Evolutionary conservation across 2,329 filamentous ascomycete species (phyloP).

Genomic region (Rhexocercosporidium sp.): DNA sequence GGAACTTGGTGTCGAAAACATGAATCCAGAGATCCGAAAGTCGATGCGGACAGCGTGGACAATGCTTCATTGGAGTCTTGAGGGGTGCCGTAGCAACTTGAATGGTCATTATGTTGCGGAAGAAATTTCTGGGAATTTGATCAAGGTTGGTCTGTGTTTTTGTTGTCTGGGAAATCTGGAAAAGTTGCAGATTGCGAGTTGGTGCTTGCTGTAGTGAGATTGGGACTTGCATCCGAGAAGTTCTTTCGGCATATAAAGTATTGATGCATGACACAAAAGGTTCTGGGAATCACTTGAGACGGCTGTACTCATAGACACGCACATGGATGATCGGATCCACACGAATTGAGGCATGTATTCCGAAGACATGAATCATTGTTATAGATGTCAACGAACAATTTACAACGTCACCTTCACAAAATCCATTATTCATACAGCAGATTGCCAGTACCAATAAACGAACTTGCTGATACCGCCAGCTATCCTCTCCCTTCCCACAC

Average conservation of each 20-base stretch:
- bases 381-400: not conserved
- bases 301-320: not conserved
- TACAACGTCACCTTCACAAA: not conserved
- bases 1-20: not conserved
- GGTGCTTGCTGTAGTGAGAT: too few relatives aligned
- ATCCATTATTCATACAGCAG: not conserved
- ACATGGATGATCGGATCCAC: not conserved
- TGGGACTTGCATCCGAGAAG: not conserved
- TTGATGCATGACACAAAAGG: not conserved
- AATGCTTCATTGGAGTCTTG: not conserved
- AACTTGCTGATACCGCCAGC: not conserved
- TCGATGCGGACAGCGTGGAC: constrained; percentile 22
- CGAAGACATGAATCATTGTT: not conserved
- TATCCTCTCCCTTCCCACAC: not conserved
- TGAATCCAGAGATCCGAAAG: constrained; percentile 19
- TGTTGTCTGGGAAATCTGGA: not conserved
- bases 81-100: not conserved
- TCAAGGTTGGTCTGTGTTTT: not conserved
- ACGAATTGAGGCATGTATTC: not conserved
- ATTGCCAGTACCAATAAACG: not conserved
- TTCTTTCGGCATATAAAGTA: not conserved
- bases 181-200: not conserved
- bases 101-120: not conserved
- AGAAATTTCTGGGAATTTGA: not conserved
- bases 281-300: not conserved